Base-by-base conservation (phyloP, 495 filamentous ascomycete species). In the Cudoniella acicularis region DNA sequence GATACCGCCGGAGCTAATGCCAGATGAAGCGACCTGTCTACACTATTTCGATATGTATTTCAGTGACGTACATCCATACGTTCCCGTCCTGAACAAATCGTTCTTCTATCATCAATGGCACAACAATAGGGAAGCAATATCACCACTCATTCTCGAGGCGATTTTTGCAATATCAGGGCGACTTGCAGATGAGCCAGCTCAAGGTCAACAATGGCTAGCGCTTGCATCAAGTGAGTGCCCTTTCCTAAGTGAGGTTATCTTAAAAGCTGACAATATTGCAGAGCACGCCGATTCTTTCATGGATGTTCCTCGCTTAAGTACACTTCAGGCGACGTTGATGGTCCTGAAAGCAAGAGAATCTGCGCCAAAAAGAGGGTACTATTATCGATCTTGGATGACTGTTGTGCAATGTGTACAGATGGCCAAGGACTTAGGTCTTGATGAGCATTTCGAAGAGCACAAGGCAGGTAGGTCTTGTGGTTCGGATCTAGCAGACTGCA, bases 301-400 rank as follows among this genome's bases (percentile, higher is more conserved):
- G 84, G 94, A 98, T 69, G 87, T 94, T 20, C 92, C 94, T 8
- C 83, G 94, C 8, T 64, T 98, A 58, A 98, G 93, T 69, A 98
- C 94, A 3, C 87, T 98, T 13, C 94, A 98, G 73, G 95, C 91
- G 1, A 73, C 96, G 55, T 76, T 97, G 51, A 83, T 98, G 27
- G 75, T 98, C 41, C 70, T 96, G 17, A 98, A 98, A 74, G 95
- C 94, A 1, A 80, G 92, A 61, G 94, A 98, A 70, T 87, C 90
- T 26, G 83, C 87, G 10, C 95, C 95, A 1, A 94, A 94, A 69
- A 86, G 91, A 65, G 94, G 94, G 1, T 98, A 98, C 70, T 98
- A 94, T 72, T 98, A 92, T 69, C 84, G 94, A 22, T 98, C 94
- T 10, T 98, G 94, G 94, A 96, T 96, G 83, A 95, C 89, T 6